Evolutionary conservation across 345 rosid species (phyloP).

Genomic region (Zanthoxylum bungeanum): DNA sequence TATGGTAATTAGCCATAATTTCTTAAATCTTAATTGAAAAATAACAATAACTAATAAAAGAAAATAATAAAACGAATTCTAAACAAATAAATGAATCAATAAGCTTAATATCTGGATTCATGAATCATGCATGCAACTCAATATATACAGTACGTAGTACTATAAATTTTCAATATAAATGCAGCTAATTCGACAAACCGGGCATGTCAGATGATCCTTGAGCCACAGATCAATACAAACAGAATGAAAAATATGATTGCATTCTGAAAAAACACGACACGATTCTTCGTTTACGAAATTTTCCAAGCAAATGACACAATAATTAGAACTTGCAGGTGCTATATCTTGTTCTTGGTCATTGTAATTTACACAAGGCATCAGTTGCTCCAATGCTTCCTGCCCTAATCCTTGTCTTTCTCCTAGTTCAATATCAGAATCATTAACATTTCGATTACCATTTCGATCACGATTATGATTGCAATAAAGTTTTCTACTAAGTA

Average conservation of each 20-base stretch:
- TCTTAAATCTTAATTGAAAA: too few relatives aligned
- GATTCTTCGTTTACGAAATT: background rate
- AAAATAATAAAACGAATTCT: too few relatives aligned
- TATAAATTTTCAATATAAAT: background rate
- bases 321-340: background rate
- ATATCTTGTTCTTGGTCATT: background rate
- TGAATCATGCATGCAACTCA: background rate
- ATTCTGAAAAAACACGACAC: constrained; percentile 5
- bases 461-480: background rate
- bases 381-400: background rate
- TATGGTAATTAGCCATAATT: too few relatives aligned
- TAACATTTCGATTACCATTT: background rate
- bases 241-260: constrained; percentile 12
- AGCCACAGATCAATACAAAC: constrained; percentile 11
- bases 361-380: background rate
- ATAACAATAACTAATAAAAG: too few relatives aligned
- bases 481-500: background rate
- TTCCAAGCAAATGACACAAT: constrained; percentile 19
- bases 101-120: too few relatives aligned
- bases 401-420: background rate
- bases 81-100: too few relatives aligned
- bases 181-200: constrained; percentile 10
- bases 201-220: constrained; percentile 3
- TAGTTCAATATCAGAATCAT: background rate
- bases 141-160: too few relatives aligned